Conservation (phyloP, 805 yeast species). For the Nakazawaea populi region DNA sequence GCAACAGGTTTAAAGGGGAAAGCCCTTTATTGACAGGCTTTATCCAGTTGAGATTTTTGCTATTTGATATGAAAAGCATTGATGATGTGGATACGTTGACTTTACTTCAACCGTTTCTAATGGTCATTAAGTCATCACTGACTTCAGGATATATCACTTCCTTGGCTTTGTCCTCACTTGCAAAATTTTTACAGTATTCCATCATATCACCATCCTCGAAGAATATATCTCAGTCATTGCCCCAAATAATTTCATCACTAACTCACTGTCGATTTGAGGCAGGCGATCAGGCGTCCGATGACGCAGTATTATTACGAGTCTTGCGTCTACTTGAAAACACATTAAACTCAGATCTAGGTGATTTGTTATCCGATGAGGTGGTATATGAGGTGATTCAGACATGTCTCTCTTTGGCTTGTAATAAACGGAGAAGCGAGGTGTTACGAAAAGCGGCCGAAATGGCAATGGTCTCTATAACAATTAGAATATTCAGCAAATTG, state of each 20-base stretch:
- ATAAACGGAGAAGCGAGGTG: conserved; percentile 85
- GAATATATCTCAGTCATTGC: conserved; percentile 51
- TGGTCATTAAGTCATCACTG: conserved; percentile 75
- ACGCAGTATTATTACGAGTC: conserved; percentile 81
- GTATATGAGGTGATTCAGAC: conserved; percentile 88
- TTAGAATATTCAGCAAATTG: conserved; percentile 59
- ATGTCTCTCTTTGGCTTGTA: conserved; percentile 85
- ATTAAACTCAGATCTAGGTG: conserved; percentile 58
- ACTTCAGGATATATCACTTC: conserved; percentile 86
- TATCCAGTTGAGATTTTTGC: conserved; percentile 67
- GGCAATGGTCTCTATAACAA: conserved; percentile 65
- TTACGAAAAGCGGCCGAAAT: conserved; percentile 85
- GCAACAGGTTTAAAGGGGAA: conserved; percentile 21
- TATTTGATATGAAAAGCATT: conserved; percentile 49
- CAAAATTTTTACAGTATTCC: conserved; percentile 65
- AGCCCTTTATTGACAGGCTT: conserved; percentile 71
- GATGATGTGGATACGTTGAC: conserved; percentile 63
- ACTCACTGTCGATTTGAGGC: conserved; percentile 97
- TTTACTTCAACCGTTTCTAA: conserved; percentile 78
- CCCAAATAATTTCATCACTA: conserved; percentile 65
- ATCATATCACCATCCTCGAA: conserved; percentile 52
- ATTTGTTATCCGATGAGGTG: conserved; percentile 69
- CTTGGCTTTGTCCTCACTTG: conserved; percentile 68
- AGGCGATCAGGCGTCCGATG: conserved; percentile 87
- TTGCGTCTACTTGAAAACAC: conserved; percentile 66